phyloP scores from a whole-genome alignment of 1,139 yeast species.

The Protomyces macrosporus region DNA sequence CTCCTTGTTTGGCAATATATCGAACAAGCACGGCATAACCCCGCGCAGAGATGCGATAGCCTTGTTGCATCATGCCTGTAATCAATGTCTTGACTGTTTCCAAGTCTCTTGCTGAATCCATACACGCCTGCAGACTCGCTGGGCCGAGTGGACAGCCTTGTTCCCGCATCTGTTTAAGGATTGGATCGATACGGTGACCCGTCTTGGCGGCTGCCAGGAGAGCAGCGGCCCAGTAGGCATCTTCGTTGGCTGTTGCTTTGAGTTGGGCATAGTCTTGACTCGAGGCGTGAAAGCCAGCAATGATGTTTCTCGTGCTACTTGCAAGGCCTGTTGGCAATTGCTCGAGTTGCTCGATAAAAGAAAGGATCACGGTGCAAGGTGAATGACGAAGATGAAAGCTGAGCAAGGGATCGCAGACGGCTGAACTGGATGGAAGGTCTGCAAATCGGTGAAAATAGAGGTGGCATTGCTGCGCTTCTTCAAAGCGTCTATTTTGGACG shows the following conservation, averaged over 20 bases:
- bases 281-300: neutral
- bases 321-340: neutral
- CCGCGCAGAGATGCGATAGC: conserved; percentile 1
- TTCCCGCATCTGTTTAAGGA: neutral
- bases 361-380: neutral
- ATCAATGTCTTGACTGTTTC: conserved; percentile 1
- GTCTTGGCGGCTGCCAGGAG: neutral
- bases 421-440: neutral
- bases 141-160: neutral
- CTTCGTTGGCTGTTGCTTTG: neutral
- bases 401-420: neutral
- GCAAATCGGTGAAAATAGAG: neutral
- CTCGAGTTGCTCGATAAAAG: neutral
- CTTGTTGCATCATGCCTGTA: neutral
- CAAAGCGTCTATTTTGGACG: neutral
- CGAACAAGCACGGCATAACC: conserved; percentile 9
- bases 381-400: neutral
- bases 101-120: neutral
- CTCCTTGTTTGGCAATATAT: conserved; percentile 3
- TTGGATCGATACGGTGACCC: neutral
- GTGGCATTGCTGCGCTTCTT: neutral
- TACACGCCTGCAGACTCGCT: neutral
- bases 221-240: conserved; percentile 6
- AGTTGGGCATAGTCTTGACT: neutral
- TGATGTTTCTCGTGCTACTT: neutral